Base-by-base conservation (phyloP, 805 yeast genomes). In the Metschnikowia kunwiensis region DNA sequence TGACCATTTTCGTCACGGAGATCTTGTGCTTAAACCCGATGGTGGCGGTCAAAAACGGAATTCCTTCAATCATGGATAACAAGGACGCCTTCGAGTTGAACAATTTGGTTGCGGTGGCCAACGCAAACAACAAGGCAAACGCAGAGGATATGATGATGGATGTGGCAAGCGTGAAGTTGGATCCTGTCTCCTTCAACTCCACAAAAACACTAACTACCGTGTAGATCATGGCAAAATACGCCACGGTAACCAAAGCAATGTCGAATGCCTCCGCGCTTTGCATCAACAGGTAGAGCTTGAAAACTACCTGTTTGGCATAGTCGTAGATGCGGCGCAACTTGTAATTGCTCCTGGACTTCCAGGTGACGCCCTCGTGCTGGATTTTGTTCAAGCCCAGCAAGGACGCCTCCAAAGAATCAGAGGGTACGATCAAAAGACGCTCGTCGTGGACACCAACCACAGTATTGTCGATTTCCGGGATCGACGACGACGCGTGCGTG, bases 21-120 rank as follows among this genome's bases (percentile, higher is more conserved):
- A 86, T 75, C 53, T 89, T 87, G 58, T 86, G 84, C 57, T 86
- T 88, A 63, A 91, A 91, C 2, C 97, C 98, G 54, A 91, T 78
- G 4, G 87, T 81, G 14, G 95, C 87, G 15, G 91, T 95, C 54
- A 91, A 74, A 61, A 91, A 91, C 15, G 98, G 98, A 30, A 91
- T 64, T 22, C 97, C 97, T 64, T 91, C 97, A 39, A 88, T 77
- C 47, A 91, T 69, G 37, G 86, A 78, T 37, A 85, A 66, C 37
- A 86, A 68, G 7, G 95, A 79, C 21, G 91, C 80, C 33, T 74
- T 74, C 30, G 77, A 64, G 23, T 77, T 74, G 31, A 84, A 63
- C 20, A 76, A 53, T 38, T 73, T 70, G 22, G 77, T 74, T 32
- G 82, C 65, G 42, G 77, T 78, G 30, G 84, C 69, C 41, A 68